Evolutionary conservation across 2,329 filamentous ascomycete genomes (phyloP).

Genomic region (Leptosphaerulina australis): DNA sequence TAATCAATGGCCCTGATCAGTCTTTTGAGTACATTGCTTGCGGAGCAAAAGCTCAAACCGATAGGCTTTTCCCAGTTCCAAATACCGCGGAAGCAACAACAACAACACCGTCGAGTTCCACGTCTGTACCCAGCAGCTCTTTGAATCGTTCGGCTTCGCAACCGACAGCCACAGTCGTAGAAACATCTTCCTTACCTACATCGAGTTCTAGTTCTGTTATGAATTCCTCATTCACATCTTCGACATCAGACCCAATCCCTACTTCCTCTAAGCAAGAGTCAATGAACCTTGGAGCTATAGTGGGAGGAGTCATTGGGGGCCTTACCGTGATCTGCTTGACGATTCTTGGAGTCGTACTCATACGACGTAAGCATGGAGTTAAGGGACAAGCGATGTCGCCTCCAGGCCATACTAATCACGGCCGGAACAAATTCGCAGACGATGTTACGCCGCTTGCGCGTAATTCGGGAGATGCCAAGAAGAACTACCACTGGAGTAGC

Average conservation of each 20-base stretch:
- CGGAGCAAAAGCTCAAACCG: constrained; percentile 12
- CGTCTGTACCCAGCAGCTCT: constrained; percentile 6
- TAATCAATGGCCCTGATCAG: constrained; percentile 22
- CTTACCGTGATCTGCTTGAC: constrained; percentile 19
- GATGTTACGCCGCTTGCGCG: background rate
- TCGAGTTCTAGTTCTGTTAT: constrained; percentile 3
- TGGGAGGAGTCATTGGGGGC: constrained; percentile 15
- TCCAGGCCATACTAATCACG: constrained; percentile 7
- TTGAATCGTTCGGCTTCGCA: constrained; percentile 1
- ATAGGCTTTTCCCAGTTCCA: constrained; percentile 9
- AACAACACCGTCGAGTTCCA: constrained; percentile 13
- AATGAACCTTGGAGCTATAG: constrained; percentile 15
- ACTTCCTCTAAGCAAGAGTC: constrained; percentile 3
- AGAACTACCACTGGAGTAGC: constrained; percentile 10
- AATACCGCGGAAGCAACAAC: constrained; percentile 12
- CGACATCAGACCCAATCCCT: background rate
- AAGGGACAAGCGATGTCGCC: background rate
- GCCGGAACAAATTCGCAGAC: constrained; percentile 1
- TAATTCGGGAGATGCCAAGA: background rate
- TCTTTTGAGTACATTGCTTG: constrained; percentile 26
- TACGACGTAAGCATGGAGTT: constrained; percentile 15
- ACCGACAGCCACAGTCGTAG: constrained; percentile 6
- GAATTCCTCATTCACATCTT: background rate
- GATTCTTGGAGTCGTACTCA: constrained; percentile 16
- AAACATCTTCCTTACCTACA: constrained; percentile 4